Evolutionary conservation across 139 green algal species (phyloP), one percentile per base, ranked within the genome.

Genomic region (Chlorella sp.): DNA sequence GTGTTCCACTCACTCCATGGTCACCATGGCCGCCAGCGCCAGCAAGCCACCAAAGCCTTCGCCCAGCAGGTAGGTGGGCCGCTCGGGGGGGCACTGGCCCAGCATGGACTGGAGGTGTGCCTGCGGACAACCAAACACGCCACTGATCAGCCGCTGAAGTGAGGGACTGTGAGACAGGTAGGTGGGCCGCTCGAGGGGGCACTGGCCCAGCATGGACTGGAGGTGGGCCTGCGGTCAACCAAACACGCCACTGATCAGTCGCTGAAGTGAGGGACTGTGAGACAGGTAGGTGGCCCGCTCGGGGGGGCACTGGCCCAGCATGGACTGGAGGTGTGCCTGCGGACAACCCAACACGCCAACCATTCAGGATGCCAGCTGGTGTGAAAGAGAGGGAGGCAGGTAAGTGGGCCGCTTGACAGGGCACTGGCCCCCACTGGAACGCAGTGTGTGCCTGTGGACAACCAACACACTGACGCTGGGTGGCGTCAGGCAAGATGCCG

Each of bases 21-120:
- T 42, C 49, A 69, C 66, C 0, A 87, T 88, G 33, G 92, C 84
- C 14, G 86, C 84, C 72, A 96, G 64, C 3, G 86, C 80, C 68
- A 96, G 83, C 30, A 96, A 55, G 4, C 72, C 90, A 5, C 91
- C 91, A 71, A 96, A 96, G 22, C 85, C 92, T 73, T 97, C 91
- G 1, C 91, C 91, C 65, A 95, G 72, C 6, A 97, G 64, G 80
- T 96, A 97, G 35, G 94, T 82, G 4, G 91, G 91, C 5, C 90
- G 70, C 23, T 79, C 77, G 2, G 61, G 74, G 2, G 67, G 26
- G 2, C 6, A 33, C 14, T 68, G 67, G 1, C 31, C 50, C 23
- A 74, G 50, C 33, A 31, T 23, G 1, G 32, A 0, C 1, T 70
- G 63, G 30, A 88, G 71, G 55, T 84, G 72, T 0, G 24, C 26